A percentile compares a stretch with the other conserved stretches of the same genome.
Evolutionary conservation across 2,329 filamentous ascomycete species (phyloP).

Genomic region (Ustilaginoidea virens): DNA sequence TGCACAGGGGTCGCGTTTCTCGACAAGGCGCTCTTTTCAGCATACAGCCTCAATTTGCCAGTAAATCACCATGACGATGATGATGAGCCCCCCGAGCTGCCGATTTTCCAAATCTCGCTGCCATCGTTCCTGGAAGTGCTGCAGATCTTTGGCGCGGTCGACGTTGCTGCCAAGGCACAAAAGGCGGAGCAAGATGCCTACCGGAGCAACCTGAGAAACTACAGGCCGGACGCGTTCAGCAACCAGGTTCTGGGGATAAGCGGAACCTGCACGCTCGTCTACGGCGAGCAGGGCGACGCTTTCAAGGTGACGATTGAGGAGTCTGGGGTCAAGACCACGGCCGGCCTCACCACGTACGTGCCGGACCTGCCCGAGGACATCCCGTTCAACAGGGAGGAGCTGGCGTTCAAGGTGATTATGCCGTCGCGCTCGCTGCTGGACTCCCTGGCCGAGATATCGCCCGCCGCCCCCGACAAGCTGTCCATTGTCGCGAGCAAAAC

Average conservation of each 20-base stretch:
- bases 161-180: conserved; percentile 41
- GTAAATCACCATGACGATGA: conserved; percentile 15
- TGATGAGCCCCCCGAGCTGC: conserved; percentile 28
- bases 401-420: conserved; percentile 93
- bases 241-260: conserved; percentile 70
- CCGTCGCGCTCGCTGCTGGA: conserved; percentile 58
- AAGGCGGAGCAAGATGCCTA: conserved; percentile 45
- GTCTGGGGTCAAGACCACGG: conserved; percentile 73
- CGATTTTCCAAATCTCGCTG: conserved; percentile 76
- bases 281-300: conserved; percentile 57
- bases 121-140: conserved; percentile 80
- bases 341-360: conserved; percentile 78
- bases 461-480: conserved; percentile 57
- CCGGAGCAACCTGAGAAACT: conserved; percentile 44
- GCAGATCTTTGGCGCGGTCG: conserved; percentile 85
- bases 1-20: conserved; percentile 49
- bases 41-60: conserved; percentile 53
- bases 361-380: conserved; percentile 64
- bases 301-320: conserved; percentile 80
- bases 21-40: conserved; percentile 77
- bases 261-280: conserved; percentile 74
- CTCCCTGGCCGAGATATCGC: conserved; percentile 51
- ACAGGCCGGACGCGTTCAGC: conserved; percentile 61
- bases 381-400: conserved; percentile 65
- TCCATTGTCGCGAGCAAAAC: conserved; percentile 49